Evolutionary conservation across 2,329 filamentous ascomycete genomes (phyloP), one percentile per base, ranked within the genome.

Genomic region (Aureobasidium uvarum): DNA sequence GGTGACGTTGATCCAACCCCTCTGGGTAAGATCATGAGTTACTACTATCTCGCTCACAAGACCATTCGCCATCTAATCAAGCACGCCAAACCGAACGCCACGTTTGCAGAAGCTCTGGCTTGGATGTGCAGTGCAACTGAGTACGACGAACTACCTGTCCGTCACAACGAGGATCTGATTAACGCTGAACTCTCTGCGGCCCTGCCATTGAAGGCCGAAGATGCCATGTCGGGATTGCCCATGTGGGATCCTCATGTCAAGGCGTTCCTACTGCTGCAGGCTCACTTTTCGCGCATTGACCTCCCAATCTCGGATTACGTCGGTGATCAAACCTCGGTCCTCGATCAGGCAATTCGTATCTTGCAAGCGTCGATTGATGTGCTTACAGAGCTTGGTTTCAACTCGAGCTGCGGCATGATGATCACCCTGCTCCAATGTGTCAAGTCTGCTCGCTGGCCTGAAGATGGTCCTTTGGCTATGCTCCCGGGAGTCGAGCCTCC

Each of bases 231-330:
- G 20, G 88, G 87, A 11, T 80, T 97, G 46, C 94, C 94, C 1
- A 90, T 99, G 88, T 99, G 95, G 95, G 95, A 99, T 79, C 95
- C 95, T 0, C 95, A 99, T 74, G 92, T 98, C 74, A 99, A 99
- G 77, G 88, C 95, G 0, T 98, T 97, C 80, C 80, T 99, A 43
- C 84, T 99, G 1, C 84, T 99, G 0, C 96, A 99, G 77, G 92
- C 95, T 0, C 92, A 97, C 78, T 96, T 99, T 86, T 92, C 90
- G 23, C 89, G 94, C 66, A 89, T 98, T 70, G 88, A 94, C 64
- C 86, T 99, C 3, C 96, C 96, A 3, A 97, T 99, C 66, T 89
- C 91, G 0, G 95, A 99, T 82, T 99, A 99, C 74, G 92, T 99
- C 2, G 95, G 95, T 71, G 95, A 99, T 77, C 91, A 96, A 77